Evolutionary conservation across 129 eudicot species (phyloP).

Genomic region (Pittosporum tobira): DNA sequence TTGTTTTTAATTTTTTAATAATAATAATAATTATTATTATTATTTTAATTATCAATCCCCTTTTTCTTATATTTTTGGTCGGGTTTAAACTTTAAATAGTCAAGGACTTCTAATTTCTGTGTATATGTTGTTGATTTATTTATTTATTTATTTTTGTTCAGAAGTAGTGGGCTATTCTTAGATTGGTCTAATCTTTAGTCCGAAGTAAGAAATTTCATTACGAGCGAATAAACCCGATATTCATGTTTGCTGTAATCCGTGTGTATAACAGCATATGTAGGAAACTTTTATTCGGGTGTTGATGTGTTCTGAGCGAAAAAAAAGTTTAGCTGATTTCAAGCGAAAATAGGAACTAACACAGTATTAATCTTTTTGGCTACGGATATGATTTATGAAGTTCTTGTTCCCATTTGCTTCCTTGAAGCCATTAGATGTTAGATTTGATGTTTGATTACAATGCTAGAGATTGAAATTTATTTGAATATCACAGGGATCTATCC

Average conservation of each 20-base stretch:
- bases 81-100: not conserved
- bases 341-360: too few species aligned
- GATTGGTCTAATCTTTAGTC: not conserved
- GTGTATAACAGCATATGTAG: not conserved
- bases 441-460: too few species aligned
- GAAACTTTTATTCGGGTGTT: not conserved
- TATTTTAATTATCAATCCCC: not conserved
- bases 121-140: not conserved
- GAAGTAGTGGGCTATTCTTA: not conserved
- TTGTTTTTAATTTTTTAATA: not conserved
- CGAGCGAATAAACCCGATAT: not conserved
- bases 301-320: too few species aligned
- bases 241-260: not conserved
- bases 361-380: too few species aligned
- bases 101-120: not conserved
- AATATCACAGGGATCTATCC: too few species aligned
- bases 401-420: too few species aligned
- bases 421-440: too few species aligned
- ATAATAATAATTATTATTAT: too few species aligned
- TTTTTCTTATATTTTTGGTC: too few species aligned
- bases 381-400: too few species aligned
- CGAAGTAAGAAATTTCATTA: not conserved
- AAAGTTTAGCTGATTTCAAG: too few species aligned
- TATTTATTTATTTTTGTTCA: conserved; percentile 1
- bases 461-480: too few species aligned